Evolutionary conservation across 176 grass and related monocot species (phyloP), one percentile per base, ranked within the genome.

Genomic region (Poa annua): DNA sequence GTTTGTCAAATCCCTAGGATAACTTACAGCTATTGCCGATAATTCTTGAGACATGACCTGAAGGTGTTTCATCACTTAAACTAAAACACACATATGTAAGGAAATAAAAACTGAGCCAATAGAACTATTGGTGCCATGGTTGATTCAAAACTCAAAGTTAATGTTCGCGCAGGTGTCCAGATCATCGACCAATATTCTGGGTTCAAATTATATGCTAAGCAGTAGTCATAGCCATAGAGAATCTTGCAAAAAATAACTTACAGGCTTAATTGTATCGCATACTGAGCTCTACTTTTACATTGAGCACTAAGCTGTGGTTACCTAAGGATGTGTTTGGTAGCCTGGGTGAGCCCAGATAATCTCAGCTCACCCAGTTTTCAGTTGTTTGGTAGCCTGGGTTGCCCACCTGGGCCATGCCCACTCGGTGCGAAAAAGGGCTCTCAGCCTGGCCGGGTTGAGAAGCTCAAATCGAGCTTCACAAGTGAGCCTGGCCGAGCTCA

Each of bases 91-190:
- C 13, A 61, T 8, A 47, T 78, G 12, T 42, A 26, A 78, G 2
- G 80, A 36, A 24, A 42, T 39, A 26, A 26, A 36, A 50, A 17
- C 50, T 80, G 66, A 33, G 44, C 3, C 41, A 33, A 66, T 29
- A 59, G 8, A 84, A 80, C 65, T 52, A 81, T 64, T 78, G 53
- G 16, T 0, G 35, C 55, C 62, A 11, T 76, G 47, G 15, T 85
- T 71, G 13, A 82, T 64, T 67, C 15, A 65, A 79, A 79, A 75
- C 6, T 74, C 7, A 55, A 66, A 89, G 71, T 14, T 32, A 81
- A 60, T 72, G 16, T 12, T 34, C 32, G 8, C 1, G 11, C 49
- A 21, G 13, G 7, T 39, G 39, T 73, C 57, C 47, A 72, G 33
- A 29, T 48, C 35, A 77, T 64, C 11, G 73, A 85, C 25, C 14